Evolutionary conservation across 2,329 filamentous ascomycete species (phyloP).

Genomic region (Calonectria pseudoturangicola): DNA sequence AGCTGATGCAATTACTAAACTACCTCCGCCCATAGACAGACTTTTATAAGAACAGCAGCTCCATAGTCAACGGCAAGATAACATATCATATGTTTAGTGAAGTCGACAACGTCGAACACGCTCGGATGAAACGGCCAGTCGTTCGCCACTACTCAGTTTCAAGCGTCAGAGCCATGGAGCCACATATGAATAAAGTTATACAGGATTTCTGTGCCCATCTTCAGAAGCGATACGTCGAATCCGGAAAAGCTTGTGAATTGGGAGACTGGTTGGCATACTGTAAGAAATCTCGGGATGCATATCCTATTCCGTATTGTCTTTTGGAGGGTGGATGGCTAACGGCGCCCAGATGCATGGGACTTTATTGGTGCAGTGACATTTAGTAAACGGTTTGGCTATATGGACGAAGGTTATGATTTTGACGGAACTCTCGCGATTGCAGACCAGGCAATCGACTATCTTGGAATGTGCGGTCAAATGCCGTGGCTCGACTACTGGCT

Average conservation of each 20-base stretch:
- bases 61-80: conserved; percentile 54
- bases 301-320: not conserved
- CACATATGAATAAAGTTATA: conserved; percentile 57
- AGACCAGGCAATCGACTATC: conserved; percentile 59
- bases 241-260: conserved; percentile 58
- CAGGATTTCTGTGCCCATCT: conserved; percentile 56
- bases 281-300: conserved; percentile 46
- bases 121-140: conserved; percentile 50
- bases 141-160: conserved; percentile 54
- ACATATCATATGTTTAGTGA: conserved; percentile 53
- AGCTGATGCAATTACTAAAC: not conserved
- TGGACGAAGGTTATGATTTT: conserved; percentile 61
- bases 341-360: conserved; percentile 59
- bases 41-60: conserved; percentile 53
- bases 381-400: conserved; percentile 63
- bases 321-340: not conserved
- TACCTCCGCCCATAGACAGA: conserved; percentile 42
- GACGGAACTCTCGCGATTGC: conserved; percentile 59
- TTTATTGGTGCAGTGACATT: conserved; percentile 66
- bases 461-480: conserved; percentile 54
- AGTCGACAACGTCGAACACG: conserved; percentile 49
- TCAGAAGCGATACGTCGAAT: conserved; percentile 57
- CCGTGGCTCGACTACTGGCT: conserved; percentile 60
- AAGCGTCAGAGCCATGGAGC: conserved; percentile 48
- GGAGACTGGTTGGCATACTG: conserved; percentile 65